Base-by-base conservation (phyloP, 2,329 filamentous ascomycete species). In the Fonsecaea nubica region DNA sequence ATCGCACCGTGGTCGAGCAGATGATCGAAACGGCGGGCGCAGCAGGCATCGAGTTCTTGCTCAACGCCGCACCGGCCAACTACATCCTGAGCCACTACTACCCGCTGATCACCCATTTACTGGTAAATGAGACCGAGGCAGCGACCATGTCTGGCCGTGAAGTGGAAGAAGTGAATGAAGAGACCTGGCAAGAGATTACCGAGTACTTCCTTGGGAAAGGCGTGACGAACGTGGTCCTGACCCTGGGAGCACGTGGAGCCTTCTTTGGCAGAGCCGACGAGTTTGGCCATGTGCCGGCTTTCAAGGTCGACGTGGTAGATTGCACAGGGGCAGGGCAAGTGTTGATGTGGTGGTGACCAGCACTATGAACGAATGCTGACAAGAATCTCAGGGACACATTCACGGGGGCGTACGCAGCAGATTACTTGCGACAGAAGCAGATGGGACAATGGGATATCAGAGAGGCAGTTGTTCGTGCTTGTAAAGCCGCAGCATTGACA, bases 311-410 rank as follows among this genome's bases (percentile, higher is more conserved):
- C 1, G 63, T 70, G 9, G 54, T 68, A 9, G 70, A 72, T 62
- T 59, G 60, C 8, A 68, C 67, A 9, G 69, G 68, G 6, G 64
- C 64, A 36, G 67, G 63, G 69, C 69, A 53, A 55, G 69, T 66
- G 1, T 53, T 13, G 4, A n/a, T 30, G 4, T 65, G 25, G 10
- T 38, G 7, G 30, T 32, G 13, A 9, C 53, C 13, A 18, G 18
- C 8, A 45, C 40, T 9, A 36, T 50, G 25, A 10, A 36, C 50
- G 36, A 48, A 53, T 40, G 35, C 52, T 57, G 32, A 62, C 60
- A 12, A 8, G 5, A n/a, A 32, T 12, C n/a, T n/a, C 35, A 71
- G 69, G n/a, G 62, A 65, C 60, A 61, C 66, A 12, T 72, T 72
- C 55, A 55, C 58, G 3, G 70, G 70, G 7, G 57, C 54, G 7